Base-by-base conservation (phyloP, 441 rosid species). In the Corymbia calophylla region DNA sequence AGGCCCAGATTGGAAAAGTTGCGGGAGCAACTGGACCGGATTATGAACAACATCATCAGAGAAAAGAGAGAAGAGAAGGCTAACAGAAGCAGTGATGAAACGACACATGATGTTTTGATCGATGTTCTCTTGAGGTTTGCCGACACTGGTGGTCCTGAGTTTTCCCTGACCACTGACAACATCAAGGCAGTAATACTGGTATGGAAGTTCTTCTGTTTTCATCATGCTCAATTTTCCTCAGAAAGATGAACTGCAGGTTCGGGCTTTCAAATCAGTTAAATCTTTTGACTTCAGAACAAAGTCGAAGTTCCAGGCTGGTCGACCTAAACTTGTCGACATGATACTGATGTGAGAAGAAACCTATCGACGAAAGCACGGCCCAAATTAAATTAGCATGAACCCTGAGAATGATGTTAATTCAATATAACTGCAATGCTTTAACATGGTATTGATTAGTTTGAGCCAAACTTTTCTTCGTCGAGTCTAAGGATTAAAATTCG, bases 111-210 rank as follows among this genome's bases (percentile, higher is more conserved):
- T 49, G 92, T 91, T 90, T 87, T 90, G 49, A 62, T 91, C n/a
- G 91, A 91, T 87, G 91, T 90, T 85, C 89, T 93, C 86, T 81
- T 93, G 35, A 90, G 47, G 12, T 81, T 88, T 53, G 77, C 86
- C 48, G 39, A 82, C 23, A 62, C 53, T 32, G 84, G 87, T 16
- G 82, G 66, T 11, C 55, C n/a, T 0, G 85, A 89, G 19, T 66
- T 90, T 35, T 89, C 89, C 23, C 32, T 89, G 14, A 88, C 88
- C 70, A 82, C 56, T 29, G 25, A 82, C 64, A 89, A 88, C 85
- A 89, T 91, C 86, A 90, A 93, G 90, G 91, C 91, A 19, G 90
- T 91, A 23, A 90, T 60, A 88, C 39, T 86, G 90, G 92, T 92
- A 86, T 49, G 90, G 89, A 51, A 68, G 15, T 23, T 39, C 35